Percentiles rank a stretch among this genome's conserved stretches.
These are phyloP conservation scores for Lasiosphaeris hirsuta DNA, from an alignment of 495 filamentous ascomycete genomes.

Conservation along the genomic window DNA sequence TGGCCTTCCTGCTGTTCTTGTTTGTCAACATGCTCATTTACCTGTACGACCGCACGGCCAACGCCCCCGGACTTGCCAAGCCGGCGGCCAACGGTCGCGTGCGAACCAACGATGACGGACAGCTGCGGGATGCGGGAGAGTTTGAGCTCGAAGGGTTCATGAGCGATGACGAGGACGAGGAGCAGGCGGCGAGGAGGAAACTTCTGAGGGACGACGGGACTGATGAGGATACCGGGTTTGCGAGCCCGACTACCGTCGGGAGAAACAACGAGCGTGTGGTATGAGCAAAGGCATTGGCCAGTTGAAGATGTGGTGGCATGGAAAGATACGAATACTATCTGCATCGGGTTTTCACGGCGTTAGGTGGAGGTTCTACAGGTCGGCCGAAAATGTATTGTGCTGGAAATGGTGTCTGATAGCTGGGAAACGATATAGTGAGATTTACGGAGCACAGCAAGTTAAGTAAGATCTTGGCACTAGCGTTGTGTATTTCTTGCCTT, in stretches of 20 bases:
- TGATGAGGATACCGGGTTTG: slow-evolving; percentile 32
- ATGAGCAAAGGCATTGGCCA: not conserved
- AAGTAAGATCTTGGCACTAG: no score
- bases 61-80: slow-evolving; percentile 21
- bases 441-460: no score
- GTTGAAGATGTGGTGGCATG: no score
- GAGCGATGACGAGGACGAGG: slow-evolving; percentile 72
- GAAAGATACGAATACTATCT: no score
- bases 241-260: slow-evolving; percentile 38
- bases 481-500: no score
- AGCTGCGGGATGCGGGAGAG: slow-evolving; percentile 72
- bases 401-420: no score
- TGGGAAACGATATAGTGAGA: no score
- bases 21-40: slow-evolving; percentile 80
- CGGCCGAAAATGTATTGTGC: no score
- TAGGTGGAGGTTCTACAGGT: no score
- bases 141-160: slow-evolving; percentile 91
- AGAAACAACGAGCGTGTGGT: slow-evolving; percentile 26
- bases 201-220: slow-evolving; percentile 30
- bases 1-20: slow-evolving; percentile 88
- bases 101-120: slow-evolving; percentile 47
- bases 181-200: slow-evolving; percentile 37
- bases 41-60: slow-evolving; percentile 64
- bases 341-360: no score
- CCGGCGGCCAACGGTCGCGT: slow-evolving; percentile 24